Evolutionary conservation across 495 filamentous ascomycete species (phyloP), one percentile per base, ranked within the genome.

Genomic region (Neurospora discreta): DNA sequence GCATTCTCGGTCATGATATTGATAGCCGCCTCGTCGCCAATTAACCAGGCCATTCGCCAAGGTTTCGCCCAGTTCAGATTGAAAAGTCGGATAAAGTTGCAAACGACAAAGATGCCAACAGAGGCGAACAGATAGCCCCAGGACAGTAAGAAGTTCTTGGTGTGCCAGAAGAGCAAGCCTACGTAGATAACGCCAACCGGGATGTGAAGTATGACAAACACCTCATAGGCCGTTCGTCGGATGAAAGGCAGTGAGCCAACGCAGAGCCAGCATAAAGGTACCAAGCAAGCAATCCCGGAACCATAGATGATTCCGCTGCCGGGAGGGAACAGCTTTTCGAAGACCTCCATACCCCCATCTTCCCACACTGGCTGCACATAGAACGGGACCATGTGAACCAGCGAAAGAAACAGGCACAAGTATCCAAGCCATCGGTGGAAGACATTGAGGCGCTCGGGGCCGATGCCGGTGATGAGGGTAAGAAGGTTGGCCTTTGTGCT

Each of bases 341-440:
- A 95, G 36, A 90, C 85, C 13, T 78, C 74, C 78, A 91, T 82
- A 36, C 90, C 92, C 5, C 87, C 90, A 52, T 92, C 85, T 74
- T 95, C 90, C 89, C 90, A 93, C 16, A 95, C 87, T 18, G 93
- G 93, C 68, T 92, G 92, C 71, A 98, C 80, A 74, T 97, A 97
- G 80, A 95, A 98, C 0, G 95, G 95, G 42, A 95, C 81, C 41
- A 90, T 92, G 78, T 98, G 95, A 30, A 97, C 83, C 44, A 98
- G 79, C 71, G 90, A 88, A 42, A 97, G 84, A 76, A 97, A 92
- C 3, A 97, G 85, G 79, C 91, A 94, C 16, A 97, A 82, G 76
- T 95, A 97, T n/a, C 90, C 92, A 33, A 89, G 87, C 95, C 95
- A 98, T 73, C 95, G 90, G 82, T 98, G 95, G 71, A 98, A 85